Conservation (phyloP, 805 yeast genomes). For the Grigorovia jiainica region DNA sequence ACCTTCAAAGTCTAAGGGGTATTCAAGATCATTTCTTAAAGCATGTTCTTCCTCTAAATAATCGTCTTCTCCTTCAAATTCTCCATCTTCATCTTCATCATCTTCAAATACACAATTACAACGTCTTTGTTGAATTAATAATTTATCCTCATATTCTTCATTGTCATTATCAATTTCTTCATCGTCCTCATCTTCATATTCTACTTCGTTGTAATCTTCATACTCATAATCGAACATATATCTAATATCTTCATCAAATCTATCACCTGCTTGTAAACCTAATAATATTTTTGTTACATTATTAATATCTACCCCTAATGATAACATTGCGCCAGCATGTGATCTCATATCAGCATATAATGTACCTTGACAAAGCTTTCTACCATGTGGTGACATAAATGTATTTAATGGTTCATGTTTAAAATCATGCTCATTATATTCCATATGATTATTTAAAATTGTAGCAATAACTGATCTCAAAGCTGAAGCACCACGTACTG, state of each 20-base stretch:
- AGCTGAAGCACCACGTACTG: slow-evolving; percentile 55
- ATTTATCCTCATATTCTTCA: background rate
- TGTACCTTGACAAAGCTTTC: slow-evolving; percentile 53
- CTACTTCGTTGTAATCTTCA: slow-evolving; percentile 32
- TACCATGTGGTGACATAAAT: slow-evolving; percentile 59
- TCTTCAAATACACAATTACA: slow-evolving; percentile 33
- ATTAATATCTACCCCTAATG: slow-evolving; percentile 37
- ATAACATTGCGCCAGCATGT: slow-evolving; percentile 46
- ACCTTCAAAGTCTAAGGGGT: background rate
- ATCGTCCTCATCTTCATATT: slow-evolving; percentile 14
- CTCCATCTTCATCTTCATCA: slow-evolving; percentile 31
- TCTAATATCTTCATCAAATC: slow-evolving; percentile 57
- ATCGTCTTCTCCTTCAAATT: slow-evolving; percentile 13
- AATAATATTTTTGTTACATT: slow-evolving; percentile 46
- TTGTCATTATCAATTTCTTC: slow-evolving; percentile 7
- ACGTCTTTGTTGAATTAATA: slow-evolving; percentile 13
- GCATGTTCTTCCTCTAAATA: background rate
- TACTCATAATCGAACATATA: slow-evolving; percentile 53
- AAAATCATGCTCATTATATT: slow-evolving; percentile 42
- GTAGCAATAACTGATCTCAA: slow-evolving; percentile 53
- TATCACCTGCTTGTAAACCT: slow-evolving; percentile 50
- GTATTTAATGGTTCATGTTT: slow-evolving; percentile 47
- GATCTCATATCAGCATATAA: slow-evolving; percentile 48
- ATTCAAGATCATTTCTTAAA: background rate
- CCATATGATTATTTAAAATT: slow-evolving; percentile 43